Evolutionary conservation across 1,284 basidiomycete genomes (phyloP).

Genomic region (Ustilago cynodontis): DNA sequence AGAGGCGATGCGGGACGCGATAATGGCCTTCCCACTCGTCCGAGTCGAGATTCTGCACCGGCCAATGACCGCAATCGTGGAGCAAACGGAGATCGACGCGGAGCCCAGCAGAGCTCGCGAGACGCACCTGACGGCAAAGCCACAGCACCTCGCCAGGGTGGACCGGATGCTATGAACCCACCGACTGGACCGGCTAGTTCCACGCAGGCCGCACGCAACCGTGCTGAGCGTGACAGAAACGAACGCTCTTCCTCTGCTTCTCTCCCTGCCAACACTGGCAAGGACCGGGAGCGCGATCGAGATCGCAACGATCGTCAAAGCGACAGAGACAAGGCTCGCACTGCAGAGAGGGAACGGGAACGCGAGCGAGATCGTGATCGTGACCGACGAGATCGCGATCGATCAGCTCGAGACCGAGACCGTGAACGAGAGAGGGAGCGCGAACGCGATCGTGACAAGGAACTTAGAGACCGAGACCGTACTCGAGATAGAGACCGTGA

Average conservation of each 20-base stretch:
- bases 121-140: conserved; percentile 13
- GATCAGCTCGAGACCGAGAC: conserved; percentile 8
- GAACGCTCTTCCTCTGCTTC: conserved; percentile 24
- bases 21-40: conserved; percentile 30
- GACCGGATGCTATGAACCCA: conserved; percentile 28
- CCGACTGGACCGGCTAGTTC: conserved; percentile 33
- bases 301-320: conserved; percentile 25
- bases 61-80: conserved; percentile 17
- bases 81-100: conserved; percentile 16
- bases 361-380: conserved; percentile 26
- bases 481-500: conserved; percentile 7
- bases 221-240: conserved; percentile 27
- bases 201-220: conserved; percentile 21
- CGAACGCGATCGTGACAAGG: background rate
- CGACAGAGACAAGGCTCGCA: conserved; percentile 32
- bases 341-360: conserved; percentile 29
- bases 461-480: conserved; percentile 3
- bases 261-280: conserved; percentile 4
- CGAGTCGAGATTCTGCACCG: background rate
- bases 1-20: conserved; percentile 16
- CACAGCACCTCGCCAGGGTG: background rate
- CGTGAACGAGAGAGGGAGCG: conserved; percentile 20
- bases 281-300: conserved; percentile 30
- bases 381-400: conserved; percentile 21
- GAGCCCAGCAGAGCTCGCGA: conserved; percentile 10